These are phyloP conservation scores for Neocallimastix lanati DNA, from an alignment of 192 early-diverging fungal species.

Conservation along the genomic window DNA sequence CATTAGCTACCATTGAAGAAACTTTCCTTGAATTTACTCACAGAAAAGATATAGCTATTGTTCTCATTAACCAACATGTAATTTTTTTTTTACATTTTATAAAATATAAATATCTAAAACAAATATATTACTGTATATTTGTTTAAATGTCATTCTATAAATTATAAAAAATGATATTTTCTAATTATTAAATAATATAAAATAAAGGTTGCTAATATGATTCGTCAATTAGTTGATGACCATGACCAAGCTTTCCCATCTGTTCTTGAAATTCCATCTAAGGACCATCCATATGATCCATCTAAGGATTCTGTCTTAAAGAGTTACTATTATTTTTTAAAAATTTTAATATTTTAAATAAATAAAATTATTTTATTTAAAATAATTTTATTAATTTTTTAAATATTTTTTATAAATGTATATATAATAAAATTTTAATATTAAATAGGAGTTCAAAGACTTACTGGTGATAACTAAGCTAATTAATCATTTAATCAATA, in stretches of 20 bases:
- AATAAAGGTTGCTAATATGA: conserved; percentile 72
- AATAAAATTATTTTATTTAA: too few species aligned
- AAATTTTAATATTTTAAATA: too few species aligned
- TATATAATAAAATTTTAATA: too few species aligned
- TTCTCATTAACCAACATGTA: conserved; percentile 93
- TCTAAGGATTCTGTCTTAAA: conserved; percentile 15
- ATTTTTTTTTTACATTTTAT: neutral
- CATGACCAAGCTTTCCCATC: conserved; percentile 88
- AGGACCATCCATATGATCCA: conserved; percentile 94
- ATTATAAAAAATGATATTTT: neutral
- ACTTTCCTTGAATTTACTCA: conserved; percentile 74
- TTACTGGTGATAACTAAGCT: neutral
- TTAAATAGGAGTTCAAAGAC: neutral
- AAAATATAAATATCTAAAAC: too few species aligned
- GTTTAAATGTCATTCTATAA: too few species aligned
- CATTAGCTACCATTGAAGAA: conserved; percentile 49
- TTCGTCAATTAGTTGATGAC: conserved; percentile 75
- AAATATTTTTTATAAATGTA: too few species aligned
- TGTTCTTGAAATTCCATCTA: conserved; percentile 94
- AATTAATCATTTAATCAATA: neutral
- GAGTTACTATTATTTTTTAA: too few species aligned
- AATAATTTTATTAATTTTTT: too few species aligned
- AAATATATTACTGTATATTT: too few species aligned
- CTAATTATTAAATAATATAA: neutral
- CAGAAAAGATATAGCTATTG: conserved; percentile 92